Conservation (phyloP, 768 basidiomycete genomes). For the Mycena haematopus region DNA sequence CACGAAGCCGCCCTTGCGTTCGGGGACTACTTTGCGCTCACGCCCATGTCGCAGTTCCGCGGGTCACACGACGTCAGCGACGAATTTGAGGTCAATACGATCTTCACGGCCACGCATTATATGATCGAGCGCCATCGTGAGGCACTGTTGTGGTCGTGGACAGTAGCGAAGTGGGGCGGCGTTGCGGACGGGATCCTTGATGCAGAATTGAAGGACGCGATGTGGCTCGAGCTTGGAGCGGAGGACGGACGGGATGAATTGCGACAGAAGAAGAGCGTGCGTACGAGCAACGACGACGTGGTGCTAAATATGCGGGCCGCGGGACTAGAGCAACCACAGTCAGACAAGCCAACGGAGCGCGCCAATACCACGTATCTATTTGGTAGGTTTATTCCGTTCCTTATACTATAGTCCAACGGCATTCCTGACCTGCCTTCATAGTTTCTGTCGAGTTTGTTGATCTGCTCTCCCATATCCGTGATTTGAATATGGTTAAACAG, state of each 20-base stretch:
- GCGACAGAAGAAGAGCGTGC: conserved; percentile 11
- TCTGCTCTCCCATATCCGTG: not conserved
- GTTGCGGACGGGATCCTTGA: conserved; percentile 30
- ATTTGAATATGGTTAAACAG: not conserved
- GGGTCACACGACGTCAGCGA: conserved; percentile 33
- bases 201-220: conserved; percentile 26
- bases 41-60: conserved; percentile 41
- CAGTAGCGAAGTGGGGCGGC: conserved; percentile 40
- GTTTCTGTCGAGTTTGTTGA: conserved; percentile 8
- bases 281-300: conserved; percentile 19
- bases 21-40: conserved; percentile 34
- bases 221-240: conserved; percentile 40
- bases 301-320: conserved; percentile 26
- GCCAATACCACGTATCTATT: conserved; percentile 28
- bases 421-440: not conserved
- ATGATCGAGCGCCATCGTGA: conserved; percentile 43
- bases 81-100: conserved; percentile 40
- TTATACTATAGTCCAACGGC: not conserved
- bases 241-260: conserved; percentile 26
- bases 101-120: conserved; percentile 40
- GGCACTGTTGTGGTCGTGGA: conserved; percentile 45
- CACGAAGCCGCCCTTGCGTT: conserved; percentile 42
- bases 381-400: conserved; percentile 9
- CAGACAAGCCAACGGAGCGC: conserved; percentile 15
- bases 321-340: conserved; percentile 21